Evolutionary conservation across 345 rosid genomes (phyloP).

Genomic region (Limnanthes douglasii): DNA sequence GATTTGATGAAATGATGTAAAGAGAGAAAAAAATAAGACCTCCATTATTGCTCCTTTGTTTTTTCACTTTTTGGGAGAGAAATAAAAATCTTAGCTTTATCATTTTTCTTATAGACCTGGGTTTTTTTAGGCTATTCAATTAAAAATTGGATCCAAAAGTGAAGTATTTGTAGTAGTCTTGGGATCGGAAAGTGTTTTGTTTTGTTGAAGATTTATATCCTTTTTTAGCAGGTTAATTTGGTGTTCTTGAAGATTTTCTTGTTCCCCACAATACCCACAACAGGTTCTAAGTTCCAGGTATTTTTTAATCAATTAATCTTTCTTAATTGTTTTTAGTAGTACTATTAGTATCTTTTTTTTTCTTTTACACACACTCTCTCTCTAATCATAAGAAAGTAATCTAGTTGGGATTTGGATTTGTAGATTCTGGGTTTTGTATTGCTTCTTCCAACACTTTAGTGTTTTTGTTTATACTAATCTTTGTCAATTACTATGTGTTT

Average conservation of each 20-base stretch:
- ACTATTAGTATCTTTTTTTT: constrained; percentile 7
- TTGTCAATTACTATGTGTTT: no score
- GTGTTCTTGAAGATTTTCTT: constrained; percentile 23
- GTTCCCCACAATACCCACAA: constrained; percentile 43
- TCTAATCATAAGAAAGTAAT: no score
- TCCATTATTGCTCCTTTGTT: no score
- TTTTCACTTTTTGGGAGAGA: constrained; percentile 7
- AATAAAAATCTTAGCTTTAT: constrained; percentile 10
- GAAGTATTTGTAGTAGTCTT: constrained; percentile 34
- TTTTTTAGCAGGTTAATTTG: no score
- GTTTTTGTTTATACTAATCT: no score
- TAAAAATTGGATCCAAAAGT: no score
- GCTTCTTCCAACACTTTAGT: no score
- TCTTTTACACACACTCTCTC: constrained; percentile 3
- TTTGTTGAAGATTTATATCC: constrained; percentile 10
- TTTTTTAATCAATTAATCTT: no score
- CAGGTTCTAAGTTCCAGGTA: constrained; percentile 34
- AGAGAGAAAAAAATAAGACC: constrained; percentile 13
- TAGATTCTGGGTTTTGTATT: no score
- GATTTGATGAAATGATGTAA: no score
- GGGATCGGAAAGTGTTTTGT: constrained; percentile 28
- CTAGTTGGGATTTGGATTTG: no score
- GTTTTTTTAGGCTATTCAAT: constrained; percentile 11
- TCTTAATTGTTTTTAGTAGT: no score
- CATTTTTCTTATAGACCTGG: not conserved